Conservation (phyloP, 306 rosid genomes). For the Carpinus viminea region DNA sequence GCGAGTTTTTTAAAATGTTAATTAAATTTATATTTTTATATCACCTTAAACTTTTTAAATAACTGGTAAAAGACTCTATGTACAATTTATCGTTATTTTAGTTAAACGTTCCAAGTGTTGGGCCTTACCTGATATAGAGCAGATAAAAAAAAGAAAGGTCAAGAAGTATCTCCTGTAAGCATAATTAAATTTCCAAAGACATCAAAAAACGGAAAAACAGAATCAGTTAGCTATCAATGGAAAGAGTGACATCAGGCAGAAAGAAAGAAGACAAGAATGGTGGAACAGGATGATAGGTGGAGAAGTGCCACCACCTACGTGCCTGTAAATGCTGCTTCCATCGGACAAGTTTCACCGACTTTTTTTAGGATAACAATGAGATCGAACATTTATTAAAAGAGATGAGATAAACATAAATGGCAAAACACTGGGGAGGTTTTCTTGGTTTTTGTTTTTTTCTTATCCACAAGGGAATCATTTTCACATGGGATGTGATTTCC, state of each 20-base stretch:
- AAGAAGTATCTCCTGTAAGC: too few relatives aligned
- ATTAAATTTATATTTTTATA: too few relatives aligned
- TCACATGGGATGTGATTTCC: slow-evolving; percentile 16
- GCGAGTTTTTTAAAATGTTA: too few relatives aligned
- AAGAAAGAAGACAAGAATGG: slow-evolving; percentile 45
- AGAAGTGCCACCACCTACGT: slow-evolving; percentile 55
- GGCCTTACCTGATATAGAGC: too few relatives aligned
- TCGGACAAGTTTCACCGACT: slow-evolving; percentile 45
- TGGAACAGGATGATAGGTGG: slow-evolving; percentile 20
- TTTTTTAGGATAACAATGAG: slow-evolving; percentile 34
- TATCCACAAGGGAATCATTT: slow-evolving; percentile 29
- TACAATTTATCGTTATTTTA: too few relatives aligned
- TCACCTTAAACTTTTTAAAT: too few relatives aligned
- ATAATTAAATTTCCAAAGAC: too few relatives aligned
- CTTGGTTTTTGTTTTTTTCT: slow-evolving; percentile 51
- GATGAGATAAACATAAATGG: slow-evolving; percentile 1
- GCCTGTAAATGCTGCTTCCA: slow-evolving; percentile 56
- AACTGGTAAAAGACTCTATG: too few relatives aligned
- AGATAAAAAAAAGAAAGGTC: too few relatives aligned
- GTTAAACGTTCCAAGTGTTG: too few relatives aligned
- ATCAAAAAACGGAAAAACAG: slow-evolving; percentile 10
- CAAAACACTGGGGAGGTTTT: slow-evolving; percentile 16
- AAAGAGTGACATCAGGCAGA: slow-evolving; percentile 36
- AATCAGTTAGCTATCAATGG: slow-evolving; percentile 12
- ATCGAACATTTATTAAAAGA: slow-evolving; percentile 21